Evolutionary conservation across 2,329 filamentous ascomycete genomes (phyloP), one percentile per base, ranked within the genome.

Genomic region (Clarireedia sp.): DNA sequence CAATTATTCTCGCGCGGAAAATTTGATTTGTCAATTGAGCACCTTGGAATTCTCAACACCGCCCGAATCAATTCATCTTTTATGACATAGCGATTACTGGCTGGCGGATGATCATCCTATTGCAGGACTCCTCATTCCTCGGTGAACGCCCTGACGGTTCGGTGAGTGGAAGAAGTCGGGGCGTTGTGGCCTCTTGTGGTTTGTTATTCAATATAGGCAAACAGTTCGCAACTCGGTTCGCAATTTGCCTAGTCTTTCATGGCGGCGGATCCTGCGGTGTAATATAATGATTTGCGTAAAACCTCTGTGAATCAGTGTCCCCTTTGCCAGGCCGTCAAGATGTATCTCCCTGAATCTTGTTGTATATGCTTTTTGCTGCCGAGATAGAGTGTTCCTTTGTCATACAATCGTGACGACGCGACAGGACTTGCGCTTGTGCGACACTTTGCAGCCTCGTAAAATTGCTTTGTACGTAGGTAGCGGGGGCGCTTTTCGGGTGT

Each of bases 111-210:
- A 10, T 19, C 9, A 17, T 52, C 14, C 16, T 46, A 26, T 54
- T 41, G 38, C 33, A 29, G 4, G 17, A 26, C 29, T 29, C 19
- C 16, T 23, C n/a, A 40, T 5, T 9, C 17, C 37, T 54, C 51
- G 45, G 43, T 37, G 43, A 48, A 37, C 2, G 6, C 4, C 21
- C 23, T 16, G 12, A 12, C 10, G 33, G 14, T 37, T 23, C 36
- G 51, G 10, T n/a, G 12, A 19, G 23, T 33, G 29, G 10, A 49
- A 19, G 33, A 37, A 43, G 33, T 54, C 45, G 26, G 17, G 9
- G 19, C 16, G 17, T 43, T 33, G 14, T 54, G 51, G 44, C 24
- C 26, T 54, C 45, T 43, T 23, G 37, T 54, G 51, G 51, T 54
- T 54, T 43, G 44, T 24, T 54, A 12, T 36, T 17, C 9, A 26